phyloP scores from a whole-genome alignment of 116 monocot species.

The Posidonia oceanica region DNA sequence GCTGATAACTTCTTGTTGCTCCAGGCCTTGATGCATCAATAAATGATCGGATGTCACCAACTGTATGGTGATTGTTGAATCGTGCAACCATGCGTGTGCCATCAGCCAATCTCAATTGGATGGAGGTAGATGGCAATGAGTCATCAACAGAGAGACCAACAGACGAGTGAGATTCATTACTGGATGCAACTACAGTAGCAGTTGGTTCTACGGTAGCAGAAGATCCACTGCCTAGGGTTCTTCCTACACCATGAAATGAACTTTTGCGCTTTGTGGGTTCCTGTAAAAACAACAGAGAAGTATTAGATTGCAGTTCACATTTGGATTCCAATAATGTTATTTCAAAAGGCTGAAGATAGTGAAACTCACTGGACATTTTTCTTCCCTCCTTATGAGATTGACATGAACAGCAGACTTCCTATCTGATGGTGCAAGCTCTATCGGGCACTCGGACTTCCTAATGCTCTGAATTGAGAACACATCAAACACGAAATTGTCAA shows the following conservation, averaged over 20 bases:
- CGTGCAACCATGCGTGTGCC: constrained; percentile 84
- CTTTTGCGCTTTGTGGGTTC: constrained; percentile 39
- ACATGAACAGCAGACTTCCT: constrained; percentile 70
- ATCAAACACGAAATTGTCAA: neutral
- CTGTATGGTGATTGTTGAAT: constrained; percentile 71
- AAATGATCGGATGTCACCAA: constrained; percentile 65
- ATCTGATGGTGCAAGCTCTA: constrained; percentile 77
- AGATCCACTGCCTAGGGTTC: constrained; percentile 64
- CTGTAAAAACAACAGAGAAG: constrained; percentile 20
- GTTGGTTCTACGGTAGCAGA: constrained; percentile 1
- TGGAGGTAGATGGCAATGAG: constrained; percentile 62
- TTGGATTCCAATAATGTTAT: no score
- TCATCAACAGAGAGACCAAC: constrained; percentile 46
- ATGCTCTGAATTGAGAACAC: constrained; percentile 48
- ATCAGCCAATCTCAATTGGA: constrained; percentile 81
- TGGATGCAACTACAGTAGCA: no score
- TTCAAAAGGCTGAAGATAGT: neutral
- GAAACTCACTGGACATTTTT: constrained; percentile 45
- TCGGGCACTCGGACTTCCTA: constrained; percentile 68
- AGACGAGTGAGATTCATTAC: constrained; percentile 9
- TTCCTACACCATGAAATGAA: constrained; percentile 73
- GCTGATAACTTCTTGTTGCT: constrained; percentile 30
- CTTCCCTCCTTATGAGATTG: constrained; percentile 50
- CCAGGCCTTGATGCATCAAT: constrained; percentile 68
- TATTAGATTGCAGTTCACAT: neutral